Conservation (phyloP, 176 grass and related monocot genomes). For the Neostapfia colusana region DNA sequence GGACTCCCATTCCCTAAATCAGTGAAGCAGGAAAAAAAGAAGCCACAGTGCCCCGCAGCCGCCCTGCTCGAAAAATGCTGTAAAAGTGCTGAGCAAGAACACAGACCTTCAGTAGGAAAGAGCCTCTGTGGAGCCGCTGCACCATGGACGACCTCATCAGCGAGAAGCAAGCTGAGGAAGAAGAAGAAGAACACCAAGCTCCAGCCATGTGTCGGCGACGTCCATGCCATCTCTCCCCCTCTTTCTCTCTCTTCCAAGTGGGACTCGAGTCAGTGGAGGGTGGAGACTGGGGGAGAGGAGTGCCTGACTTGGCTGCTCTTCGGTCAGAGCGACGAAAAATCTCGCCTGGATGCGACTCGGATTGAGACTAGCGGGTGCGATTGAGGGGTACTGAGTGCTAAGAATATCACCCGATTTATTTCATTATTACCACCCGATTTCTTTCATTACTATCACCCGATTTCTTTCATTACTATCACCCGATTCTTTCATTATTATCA, state of each 20-base stretch:
- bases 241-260: conserved; percentile 18
- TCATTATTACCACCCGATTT: no score
- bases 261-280: not conserved
- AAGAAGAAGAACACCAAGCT: conserved; percentile 2
- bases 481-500: no score
- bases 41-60: no score
- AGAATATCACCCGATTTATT: no score
- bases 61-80: not conserved
- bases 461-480: no score
- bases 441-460: no score
- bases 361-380: no score
- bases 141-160: conserved; percentile 26
- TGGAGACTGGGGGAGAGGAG: not conserved
- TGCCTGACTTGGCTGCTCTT: conserved; percentile 28
- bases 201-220: not conserved
- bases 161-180: conserved; percentile 30
- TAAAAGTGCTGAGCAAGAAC: not conserved
- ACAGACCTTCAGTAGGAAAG: conserved; percentile 40
- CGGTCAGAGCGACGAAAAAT: not conserved
- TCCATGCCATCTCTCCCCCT: conserved; percentile 30
- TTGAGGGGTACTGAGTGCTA: no score
- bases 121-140: conserved; percentile 31
- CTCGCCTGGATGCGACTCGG: no score
- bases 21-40: not conserved
- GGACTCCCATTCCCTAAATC: not conserved